Conservation (phyloP, 768 basidiomycete species). For the Termitomyces sp. region DNA sequence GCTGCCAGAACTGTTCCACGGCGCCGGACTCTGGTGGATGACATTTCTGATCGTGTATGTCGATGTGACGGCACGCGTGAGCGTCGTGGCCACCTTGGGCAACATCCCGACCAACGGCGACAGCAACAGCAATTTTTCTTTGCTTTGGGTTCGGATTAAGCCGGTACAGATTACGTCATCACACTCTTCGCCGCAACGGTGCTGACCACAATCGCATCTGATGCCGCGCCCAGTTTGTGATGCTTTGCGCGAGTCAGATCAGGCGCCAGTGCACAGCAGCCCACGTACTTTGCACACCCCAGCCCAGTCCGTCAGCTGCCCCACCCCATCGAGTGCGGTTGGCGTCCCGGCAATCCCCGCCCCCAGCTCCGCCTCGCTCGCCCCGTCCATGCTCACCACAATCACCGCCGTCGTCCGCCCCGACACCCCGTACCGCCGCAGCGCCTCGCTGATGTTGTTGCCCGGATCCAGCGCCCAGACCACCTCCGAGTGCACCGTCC, state of each 20-base stretch:
- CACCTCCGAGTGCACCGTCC: slow-evolving; percentile 88
- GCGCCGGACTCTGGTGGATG: slow-evolving; percentile 52
- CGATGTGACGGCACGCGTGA: slow-evolving; percentile 68
- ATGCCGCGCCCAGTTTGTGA: slow-evolving; percentile 54
- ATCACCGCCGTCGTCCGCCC: slow-evolving; percentile 59
- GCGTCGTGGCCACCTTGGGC: slow-evolving; percentile 79
- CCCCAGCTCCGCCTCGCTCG: slow-evolving; percentile 46
- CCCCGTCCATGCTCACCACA: slow-evolving; percentile 58
- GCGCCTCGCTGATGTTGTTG: slow-evolving; percentile 87
- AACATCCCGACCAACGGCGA: slow-evolving; percentile 44
- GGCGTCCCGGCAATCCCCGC: slow-evolving; percentile 54
- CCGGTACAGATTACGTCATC: slow-evolving; percentile 21
- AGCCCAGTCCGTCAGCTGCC: slow-evolving; percentile 60
- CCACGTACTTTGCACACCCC: slow-evolving; percentile 62
- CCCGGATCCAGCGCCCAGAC: slow-evolving; percentile 84
- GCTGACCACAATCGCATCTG: slow-evolving; percentile 71
- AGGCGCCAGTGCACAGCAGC: no score
- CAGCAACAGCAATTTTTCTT: no score
- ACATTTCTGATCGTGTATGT: slow-evolving; percentile 72
- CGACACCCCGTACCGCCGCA: slow-evolving; percentile 81
- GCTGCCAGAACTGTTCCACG: slow-evolving; percentile 42
- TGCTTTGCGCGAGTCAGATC: slow-evolving; percentile 36
- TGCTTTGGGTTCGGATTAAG: no score
- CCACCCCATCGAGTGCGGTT: slow-evolving; percentile 39
- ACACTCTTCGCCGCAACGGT: slow-evolving; percentile 81